Percentiles rank a stretch among this genome's conserved stretches.
These are phyloP conservation scores for Mycena alexandri DNA, from an alignment of 768 basidiomycete species.

Conservation along the genomic window DNA sequence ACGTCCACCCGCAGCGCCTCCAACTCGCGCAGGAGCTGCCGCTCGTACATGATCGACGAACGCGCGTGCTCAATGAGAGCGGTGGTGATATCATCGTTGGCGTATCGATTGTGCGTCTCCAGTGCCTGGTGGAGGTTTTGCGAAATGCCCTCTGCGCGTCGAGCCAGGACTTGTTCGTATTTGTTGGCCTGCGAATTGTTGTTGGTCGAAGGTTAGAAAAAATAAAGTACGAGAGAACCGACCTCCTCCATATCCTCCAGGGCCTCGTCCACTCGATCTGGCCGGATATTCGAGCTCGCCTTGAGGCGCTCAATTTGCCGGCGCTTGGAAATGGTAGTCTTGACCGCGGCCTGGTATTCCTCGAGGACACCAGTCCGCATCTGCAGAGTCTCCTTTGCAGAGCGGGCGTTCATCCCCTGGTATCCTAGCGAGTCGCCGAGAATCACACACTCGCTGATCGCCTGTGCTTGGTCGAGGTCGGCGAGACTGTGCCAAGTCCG, in stretches of 20 bases:
- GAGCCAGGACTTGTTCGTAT: slow-evolving; percentile 87
- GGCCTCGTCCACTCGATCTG: slow-evolving; percentile 91
- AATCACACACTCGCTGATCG: slow-evolving; percentile 94
- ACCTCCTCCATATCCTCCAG: slow-evolving; percentile 95
- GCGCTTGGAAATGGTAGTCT: slow-evolving; percentile 92
- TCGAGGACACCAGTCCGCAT: slow-evolving; percentile 93
- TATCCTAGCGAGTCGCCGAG: slow-evolving; percentile 97
- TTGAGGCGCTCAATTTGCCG: slow-evolving; percentile 91
- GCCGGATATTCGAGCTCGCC: slow-evolving; percentile 85
- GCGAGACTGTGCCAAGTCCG: slow-evolving; percentile 89
- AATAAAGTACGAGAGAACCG: slow-evolving; percentile 29
- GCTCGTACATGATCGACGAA: slow-evolving; percentile 92
- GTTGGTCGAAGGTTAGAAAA: slow-evolving; percentile 29
- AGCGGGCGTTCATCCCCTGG: slow-evolving; percentile 96
- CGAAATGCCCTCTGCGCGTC: slow-evolving; percentile 93
- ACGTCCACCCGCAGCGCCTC: slow-evolving; percentile 88
- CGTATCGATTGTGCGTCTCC: slow-evolving; percentile 84
- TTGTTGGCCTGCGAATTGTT: slow-evolving; percentile 77
- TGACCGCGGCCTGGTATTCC: slow-evolving; percentile 94
- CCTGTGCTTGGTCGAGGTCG: slow-evolving; percentile 91
- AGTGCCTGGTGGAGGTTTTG: slow-evolving; percentile 92
- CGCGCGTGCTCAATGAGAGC: slow-evolving; percentile 95
- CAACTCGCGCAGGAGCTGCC: slow-evolving; percentile 87
- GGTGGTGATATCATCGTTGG: slow-evolving; percentile 91
- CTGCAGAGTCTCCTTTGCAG: slow-evolving; percentile 93